Base-by-base conservation (phyloP, 495 filamentous ascomycete species). In the Penicillium flavigenum region DNA sequence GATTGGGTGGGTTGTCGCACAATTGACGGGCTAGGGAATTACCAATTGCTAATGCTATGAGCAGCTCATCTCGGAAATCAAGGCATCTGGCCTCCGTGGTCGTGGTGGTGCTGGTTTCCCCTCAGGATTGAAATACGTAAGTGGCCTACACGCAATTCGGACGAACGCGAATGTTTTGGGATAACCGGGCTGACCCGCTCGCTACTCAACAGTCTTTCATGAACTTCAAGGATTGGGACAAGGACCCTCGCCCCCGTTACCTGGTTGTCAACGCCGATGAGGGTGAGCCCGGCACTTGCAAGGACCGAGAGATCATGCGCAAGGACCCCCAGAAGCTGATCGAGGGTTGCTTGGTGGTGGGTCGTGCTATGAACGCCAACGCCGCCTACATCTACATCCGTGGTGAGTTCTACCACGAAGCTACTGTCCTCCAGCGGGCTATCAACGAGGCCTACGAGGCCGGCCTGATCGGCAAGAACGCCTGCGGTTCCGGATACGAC, bases 191-290 rank as follows among this genome's bases (percentile, higher is more conserved):
- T 56, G 27, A 44, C 47, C 39, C 39, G 19, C 72, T 62, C 39
- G 19, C 72, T 62, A 69, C 46, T 48, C 55, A 56, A 46, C 64
- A 97, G 92, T 96, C 91, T 48, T 98, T 98, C 81, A 98, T 98
- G 94, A 98, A 98, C 79, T 90, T 91, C 83, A 96, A 97, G 76
- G 95, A 90, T 72, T 98, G 94, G 95, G 92, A 98, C 65, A 96
- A 97, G 80, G 95, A 96, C 70, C 91, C 81, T 54, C 92, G 95
- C 73, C 95, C 95, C 57, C 86, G 94, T 56, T 98, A 98, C 67
- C 81, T 98, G 42, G 92, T 98, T 50, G 89, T 98, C 79, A 98
- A 98, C 66, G 94, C 94, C 62, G 94, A 98, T 71, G 94, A 98
- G 81, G 94, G 94, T 70, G 94, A 98, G 75, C 94, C 94, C 9